These are phyloP conservation scores for Monilinia fructicola DNA, from an alignment of 2,329 filamentous ascomycete species.

Conservation along the genomic window DNA sequence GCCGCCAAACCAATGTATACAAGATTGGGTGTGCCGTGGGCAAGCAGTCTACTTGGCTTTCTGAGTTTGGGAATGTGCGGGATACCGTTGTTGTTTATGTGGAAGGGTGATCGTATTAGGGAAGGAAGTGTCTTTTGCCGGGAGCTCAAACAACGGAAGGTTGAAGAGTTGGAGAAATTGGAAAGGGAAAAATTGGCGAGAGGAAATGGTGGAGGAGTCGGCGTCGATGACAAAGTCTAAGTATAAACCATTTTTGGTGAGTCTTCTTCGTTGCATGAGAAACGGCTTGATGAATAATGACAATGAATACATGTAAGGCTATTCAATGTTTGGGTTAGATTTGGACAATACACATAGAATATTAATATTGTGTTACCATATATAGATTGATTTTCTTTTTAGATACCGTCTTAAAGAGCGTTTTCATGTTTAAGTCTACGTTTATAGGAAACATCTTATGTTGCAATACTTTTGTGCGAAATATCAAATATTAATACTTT, in stretches of 20 bases:
- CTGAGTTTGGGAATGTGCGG: constrained; percentile 49
- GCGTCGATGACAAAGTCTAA: constrained; percentile 18
- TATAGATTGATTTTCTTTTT: background rate
- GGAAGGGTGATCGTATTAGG: constrained; percentile 49
- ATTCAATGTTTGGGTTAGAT: background rate
- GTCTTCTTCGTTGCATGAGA: background rate
- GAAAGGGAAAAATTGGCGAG: constrained; percentile 25
- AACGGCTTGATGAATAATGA: background rate
- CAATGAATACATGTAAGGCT: background rate
- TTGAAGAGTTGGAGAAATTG: constrained; percentile 34
- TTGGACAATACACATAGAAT: background rate
- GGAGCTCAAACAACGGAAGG: constrained; percentile 46
- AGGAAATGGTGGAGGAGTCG: background rate
- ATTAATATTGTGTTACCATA: background rate
- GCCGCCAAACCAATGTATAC: constrained; percentile 49
- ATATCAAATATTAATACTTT: no score
- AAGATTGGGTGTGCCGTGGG: constrained; percentile 47
- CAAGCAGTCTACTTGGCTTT: constrained; percentile 51
- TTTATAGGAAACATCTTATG: no score
- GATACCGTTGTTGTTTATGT: constrained; percentile 53
- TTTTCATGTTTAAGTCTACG: background rate
- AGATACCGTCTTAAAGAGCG: background rate
- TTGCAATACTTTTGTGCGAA: no score
- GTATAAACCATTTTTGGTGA: background rate
- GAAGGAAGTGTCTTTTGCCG: constrained; percentile 51